A percentile compares a stretch with the other conserved stretches of the same genome.
Conservation (phyloP, 2,329 filamentous ascomycete species). For the Apiospora arundinis region DNA sequence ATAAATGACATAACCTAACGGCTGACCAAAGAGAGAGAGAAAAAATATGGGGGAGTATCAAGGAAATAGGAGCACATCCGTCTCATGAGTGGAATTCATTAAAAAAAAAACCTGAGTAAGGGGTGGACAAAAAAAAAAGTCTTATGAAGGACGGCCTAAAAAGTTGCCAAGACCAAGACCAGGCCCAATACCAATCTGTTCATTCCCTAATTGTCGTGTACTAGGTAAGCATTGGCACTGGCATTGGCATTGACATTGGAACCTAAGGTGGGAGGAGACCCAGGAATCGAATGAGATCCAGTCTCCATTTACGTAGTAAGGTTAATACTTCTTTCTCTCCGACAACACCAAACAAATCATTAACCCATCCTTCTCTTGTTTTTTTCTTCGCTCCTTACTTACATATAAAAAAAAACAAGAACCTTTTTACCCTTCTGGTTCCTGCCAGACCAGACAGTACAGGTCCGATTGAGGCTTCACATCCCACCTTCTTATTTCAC, state of each 20-base stretch:
- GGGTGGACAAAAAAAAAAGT: background rate
- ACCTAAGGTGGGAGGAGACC: background rate
- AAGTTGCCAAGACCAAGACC: background rate
- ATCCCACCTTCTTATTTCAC: background rate
- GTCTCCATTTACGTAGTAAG: background rate
- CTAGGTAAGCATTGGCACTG: background rate
- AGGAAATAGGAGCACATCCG: background rate
- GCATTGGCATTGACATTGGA: too few relatives aligned
- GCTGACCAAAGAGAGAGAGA: background rate
- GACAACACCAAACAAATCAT: conserved; percentile 10
- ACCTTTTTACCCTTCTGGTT: background rate
- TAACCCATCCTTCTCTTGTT: background rate
- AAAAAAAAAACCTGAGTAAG: background rate
- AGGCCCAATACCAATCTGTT: background rate
- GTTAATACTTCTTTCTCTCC: conserved; percentile 5
- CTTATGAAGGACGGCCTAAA: background rate
- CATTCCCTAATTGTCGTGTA: background rate
- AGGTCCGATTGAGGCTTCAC: background rate
- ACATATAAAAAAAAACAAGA: background rate
- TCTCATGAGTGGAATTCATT: background rate
- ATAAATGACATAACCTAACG: too few relatives aligned
- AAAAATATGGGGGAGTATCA: background rate
- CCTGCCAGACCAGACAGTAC: background rate
- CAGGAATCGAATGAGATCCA: too few relatives aligned
- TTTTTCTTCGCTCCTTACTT: background rate